phyloP scores from a whole-genome alignment of 1,284 basidiomycete genomes.

The Peniophora sp. region DNA sequence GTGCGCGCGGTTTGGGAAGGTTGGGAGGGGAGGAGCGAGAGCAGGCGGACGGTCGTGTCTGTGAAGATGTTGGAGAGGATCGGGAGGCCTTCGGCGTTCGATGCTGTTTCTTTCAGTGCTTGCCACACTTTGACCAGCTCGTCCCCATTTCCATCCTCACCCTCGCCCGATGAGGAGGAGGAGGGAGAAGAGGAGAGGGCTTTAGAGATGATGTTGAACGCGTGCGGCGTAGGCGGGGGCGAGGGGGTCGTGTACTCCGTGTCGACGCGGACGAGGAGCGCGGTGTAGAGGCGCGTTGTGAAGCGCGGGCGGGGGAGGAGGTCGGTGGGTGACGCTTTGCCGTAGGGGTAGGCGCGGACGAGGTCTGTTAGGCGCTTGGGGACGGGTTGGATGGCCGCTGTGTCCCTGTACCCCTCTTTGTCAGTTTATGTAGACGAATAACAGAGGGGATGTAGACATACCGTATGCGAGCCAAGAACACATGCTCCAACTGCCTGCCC shows the following conservation, averaged over 20 bases:
- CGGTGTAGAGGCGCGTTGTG: constrained; percentile 52
- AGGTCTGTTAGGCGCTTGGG: constrained; percentile 65
- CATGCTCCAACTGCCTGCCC: constrained; percentile 62
- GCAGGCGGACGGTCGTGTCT: constrained; percentile 58
- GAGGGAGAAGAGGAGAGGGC: constrained; percentile 40
- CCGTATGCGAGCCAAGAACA: constrained; percentile 66
- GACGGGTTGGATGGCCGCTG: constrained; percentile 44
- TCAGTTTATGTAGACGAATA: background rate
- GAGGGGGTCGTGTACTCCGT: constrained; percentile 20
- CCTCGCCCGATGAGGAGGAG: constrained; percentile 4
- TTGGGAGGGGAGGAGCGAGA: constrained; percentile 37
- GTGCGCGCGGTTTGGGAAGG: constrained; percentile 6
- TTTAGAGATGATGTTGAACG: constrained; percentile 49
- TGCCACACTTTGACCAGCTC: constrained; percentile 36
- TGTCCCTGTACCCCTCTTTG: constrained; percentile 37
- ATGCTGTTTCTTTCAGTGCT: constrained; percentile 35
- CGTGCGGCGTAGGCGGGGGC: constrained; percentile 41
- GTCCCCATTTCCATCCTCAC: constrained; percentile 28
- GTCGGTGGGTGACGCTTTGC: constrained; percentile 28
- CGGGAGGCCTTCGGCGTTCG: constrained; percentile 10
- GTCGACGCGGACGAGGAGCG: constrained; percentile 58
- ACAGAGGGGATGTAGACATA: constrained; percentile 20
- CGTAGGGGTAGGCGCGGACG: constrained; percentile 59
- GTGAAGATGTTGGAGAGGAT: constrained; percentile 37
- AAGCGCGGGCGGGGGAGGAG: constrained; percentile 52